Evolutionary conservation across 495 filamentous ascomycete species (phyloP).

Genomic region (Cudoniella acicularis): DNA sequence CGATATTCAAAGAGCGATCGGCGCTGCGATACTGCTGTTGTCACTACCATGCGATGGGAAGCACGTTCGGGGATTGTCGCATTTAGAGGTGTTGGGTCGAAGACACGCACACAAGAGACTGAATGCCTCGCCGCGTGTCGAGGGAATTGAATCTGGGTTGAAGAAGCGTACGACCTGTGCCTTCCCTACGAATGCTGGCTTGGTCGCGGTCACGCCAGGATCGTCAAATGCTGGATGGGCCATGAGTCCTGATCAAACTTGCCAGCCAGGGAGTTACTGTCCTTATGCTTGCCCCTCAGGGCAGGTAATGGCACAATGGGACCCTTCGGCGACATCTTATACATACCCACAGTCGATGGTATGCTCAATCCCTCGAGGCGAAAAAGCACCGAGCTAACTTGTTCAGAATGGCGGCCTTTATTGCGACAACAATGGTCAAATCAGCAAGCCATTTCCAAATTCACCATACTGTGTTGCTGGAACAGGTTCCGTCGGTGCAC

Average conservation of each 20-base stretch:
- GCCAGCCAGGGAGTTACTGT: constrained; percentile 66
- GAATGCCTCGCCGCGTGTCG: constrained; percentile 18
- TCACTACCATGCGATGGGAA: constrained; percentile 29
- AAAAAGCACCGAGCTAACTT: constrained; percentile 26
- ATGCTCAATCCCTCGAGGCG: constrained; percentile 29
- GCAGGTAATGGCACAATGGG: constrained; percentile 78
- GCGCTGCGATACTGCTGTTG: constrained; percentile 43
- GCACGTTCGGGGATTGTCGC: constrained; percentile 13
- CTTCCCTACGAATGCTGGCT: constrained; percentile 64
- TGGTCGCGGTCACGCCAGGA: constrained; percentile 64
- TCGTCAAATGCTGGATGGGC: constrained; percentile 73
- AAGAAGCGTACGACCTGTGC: constrained; percentile 48
- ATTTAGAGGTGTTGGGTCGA: constrained; percentile 15
- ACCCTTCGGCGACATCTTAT: constrained; percentile 64
- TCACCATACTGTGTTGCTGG: constrained; percentile 70
- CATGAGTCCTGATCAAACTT: constrained; percentile 73
- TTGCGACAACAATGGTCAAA: constrained; percentile 63
- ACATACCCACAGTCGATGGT: constrained; percentile 72
- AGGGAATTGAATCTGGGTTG: constrained; percentile 15
- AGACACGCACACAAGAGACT: constrained; percentile 18
- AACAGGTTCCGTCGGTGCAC: constrained; percentile 57
- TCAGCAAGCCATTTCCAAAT: constrained; percentile 68
- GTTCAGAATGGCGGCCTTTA: constrained; percentile 71
- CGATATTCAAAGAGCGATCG: constrained; percentile 44
- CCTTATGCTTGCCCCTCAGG: constrained; percentile 76